Percentiles rank a stretch among this genome's conserved stretches.
phyloP scores from a whole-genome alignment of 2,329 filamentous ascomycete species.

The Monosporascus sp. region DNA sequence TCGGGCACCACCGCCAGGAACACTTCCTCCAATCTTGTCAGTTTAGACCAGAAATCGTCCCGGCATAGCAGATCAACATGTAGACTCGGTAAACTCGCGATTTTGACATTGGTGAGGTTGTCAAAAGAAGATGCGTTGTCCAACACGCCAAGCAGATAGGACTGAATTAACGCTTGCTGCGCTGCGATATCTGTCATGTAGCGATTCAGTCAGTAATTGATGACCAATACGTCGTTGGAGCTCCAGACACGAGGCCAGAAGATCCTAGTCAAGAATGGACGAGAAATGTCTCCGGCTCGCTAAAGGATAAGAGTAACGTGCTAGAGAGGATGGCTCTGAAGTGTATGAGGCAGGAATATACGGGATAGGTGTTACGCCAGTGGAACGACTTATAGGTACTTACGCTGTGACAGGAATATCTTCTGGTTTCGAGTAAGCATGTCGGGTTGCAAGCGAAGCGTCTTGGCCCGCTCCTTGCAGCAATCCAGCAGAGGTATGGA shows the following conservation, averaged over 20 bases:
- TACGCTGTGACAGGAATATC: conserved; percentile 59
- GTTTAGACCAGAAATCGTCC: conserved; percentile 55
- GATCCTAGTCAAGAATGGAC: too few relatives aligned
- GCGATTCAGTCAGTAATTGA: background rate
- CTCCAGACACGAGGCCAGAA: too few relatives aligned
- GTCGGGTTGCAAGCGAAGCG: conserved; percentile 41
- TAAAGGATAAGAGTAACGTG: too few relatives aligned
- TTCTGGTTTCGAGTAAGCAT: conserved; percentile 58
- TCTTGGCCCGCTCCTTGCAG: conserved; percentile 17
- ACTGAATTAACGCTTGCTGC: conserved; percentile 62
- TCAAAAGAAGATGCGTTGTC: conserved; percentile 52
- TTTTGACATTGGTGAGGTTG: conserved; percentile 52
- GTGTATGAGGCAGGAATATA: too few relatives aligned
- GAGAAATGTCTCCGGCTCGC: too few relatives aligned
- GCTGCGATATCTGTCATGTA: conserved; percentile 52
- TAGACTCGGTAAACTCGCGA: conserved; percentile 59
- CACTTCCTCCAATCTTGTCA: conserved; percentile 49
- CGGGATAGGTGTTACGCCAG: too few relatives aligned
- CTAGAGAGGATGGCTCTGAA: too few relatives aligned
- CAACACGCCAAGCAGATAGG: conserved; percentile 59
- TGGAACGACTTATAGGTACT: background rate
- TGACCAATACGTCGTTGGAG: too few relatives aligned
- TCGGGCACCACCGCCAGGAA: conserved; percentile 59
- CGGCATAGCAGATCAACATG: conserved; percentile 52
- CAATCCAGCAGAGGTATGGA: background rate